These are phyloP conservation scores for Daedaleopsis nitida DNA, from an alignment of 768 basidiomycete genomes.

Conservation along the genomic window DNA sequence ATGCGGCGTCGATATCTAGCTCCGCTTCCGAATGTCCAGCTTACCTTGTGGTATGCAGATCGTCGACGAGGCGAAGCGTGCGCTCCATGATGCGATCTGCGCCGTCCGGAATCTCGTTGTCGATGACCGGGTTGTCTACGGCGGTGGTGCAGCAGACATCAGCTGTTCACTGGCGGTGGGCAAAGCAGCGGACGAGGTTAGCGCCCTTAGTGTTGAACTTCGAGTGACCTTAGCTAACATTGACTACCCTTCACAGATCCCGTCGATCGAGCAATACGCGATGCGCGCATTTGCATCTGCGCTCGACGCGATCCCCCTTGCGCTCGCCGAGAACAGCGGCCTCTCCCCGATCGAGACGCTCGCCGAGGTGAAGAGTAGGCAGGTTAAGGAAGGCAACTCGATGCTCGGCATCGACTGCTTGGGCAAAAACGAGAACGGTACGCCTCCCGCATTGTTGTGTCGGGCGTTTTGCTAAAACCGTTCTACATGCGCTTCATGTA, in stretches of 20 bases:
- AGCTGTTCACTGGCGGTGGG: conserved; percentile 91
- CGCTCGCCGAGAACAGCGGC: conserved; percentile 97
- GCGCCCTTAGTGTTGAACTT: conserved; percentile 11
- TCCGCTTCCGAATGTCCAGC: not conserved
- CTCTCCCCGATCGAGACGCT: conserved; percentile 95
- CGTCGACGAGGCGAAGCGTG: conserved; percentile 97
- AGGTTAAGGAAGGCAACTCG: conserved; percentile 84
- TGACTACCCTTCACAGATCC: conserved; percentile 55
- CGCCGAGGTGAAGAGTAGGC: conserved; percentile 92
- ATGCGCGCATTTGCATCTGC: conserved; percentile 99
- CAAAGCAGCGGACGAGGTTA: conserved; percentile 91
- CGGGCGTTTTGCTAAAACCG: not conserved
- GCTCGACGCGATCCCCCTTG: conserved; percentile 92
- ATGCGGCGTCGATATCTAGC: not conserved
- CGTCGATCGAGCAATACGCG: conserved; percentile 98
- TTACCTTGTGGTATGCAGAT: conserved; percentile 55
- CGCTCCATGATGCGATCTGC: conserved; percentile 96
- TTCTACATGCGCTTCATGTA: conserved; percentile 33
- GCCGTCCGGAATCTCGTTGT: conserved; percentile 94
- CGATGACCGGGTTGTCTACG: conserved; percentile 97
- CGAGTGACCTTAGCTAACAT: not conserved
- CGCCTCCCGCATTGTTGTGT: conserved; percentile 4
- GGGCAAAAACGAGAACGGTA: conserved; percentile 86
- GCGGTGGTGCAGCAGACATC: conserved; percentile 97
- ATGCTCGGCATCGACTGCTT: conserved; percentile 92